Evolutionary conservation across 345 rosid species (phyloP).

Genomic region (Raphanus sativus): DNA sequence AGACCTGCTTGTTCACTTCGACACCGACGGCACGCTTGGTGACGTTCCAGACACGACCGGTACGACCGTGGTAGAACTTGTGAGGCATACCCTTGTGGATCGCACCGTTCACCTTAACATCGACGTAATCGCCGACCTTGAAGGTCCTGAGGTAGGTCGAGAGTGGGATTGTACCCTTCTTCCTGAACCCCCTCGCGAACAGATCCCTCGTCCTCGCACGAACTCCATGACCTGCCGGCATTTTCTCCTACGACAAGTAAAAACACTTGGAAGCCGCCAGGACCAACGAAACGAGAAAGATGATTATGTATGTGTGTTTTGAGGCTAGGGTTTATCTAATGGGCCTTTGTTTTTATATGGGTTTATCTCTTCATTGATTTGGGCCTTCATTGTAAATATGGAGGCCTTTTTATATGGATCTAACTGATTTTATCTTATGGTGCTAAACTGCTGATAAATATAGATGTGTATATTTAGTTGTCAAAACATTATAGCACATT

Average conservation of each 20-base stretch:
- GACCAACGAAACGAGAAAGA: background rate
- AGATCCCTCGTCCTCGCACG: conserved; percentile 70
- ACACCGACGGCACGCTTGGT: conserved; percentile 85
- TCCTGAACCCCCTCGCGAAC: conserved; percentile 71
- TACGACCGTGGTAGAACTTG: conserved; percentile 86
- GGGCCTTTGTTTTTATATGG: background rate
- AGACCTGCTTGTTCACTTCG: conserved; percentile 78
- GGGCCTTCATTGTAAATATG: background rate
- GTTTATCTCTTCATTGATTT: background rate
- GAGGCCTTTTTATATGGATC: background rate
- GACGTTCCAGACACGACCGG: conserved; percentile 82
- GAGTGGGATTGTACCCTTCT: conserved; percentile 77
- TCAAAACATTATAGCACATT: no score
- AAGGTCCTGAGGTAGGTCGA: conserved; percentile 66
- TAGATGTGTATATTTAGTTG: no score
- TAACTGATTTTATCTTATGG: background rate
- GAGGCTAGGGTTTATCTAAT: background rate
- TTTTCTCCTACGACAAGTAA: background rate
- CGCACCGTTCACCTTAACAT: conserved; percentile 78
- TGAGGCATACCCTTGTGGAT: conserved; percentile 93
- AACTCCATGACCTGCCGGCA: conserved; percentile 73
- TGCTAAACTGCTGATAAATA: no score
- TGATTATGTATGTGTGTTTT: background rate
- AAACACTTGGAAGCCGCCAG: background rate
- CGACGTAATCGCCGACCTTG: conserved; percentile 78